These are phyloP conservation scores for Castanopsis chinensis DNA, from an alignment of 306 rosid genomes.

Conservation along the genomic window DNA sequence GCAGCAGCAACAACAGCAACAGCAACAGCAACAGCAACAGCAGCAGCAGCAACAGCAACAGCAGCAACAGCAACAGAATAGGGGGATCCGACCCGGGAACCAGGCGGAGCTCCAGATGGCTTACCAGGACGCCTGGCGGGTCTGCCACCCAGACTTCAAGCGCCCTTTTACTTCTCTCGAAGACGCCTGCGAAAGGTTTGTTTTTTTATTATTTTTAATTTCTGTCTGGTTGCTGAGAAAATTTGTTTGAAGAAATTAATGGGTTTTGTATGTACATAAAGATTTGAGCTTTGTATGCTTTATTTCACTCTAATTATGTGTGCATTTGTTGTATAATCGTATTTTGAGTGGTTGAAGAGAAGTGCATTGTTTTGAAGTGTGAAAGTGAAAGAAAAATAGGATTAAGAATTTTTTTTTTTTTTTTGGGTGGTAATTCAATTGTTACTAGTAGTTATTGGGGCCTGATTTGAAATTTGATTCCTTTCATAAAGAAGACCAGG, in stretches of 20 bases:
- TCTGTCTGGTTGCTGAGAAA: constrained; percentile 7
- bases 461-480: no score
- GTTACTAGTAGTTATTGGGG: no score
- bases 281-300: not conserved
- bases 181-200: constrained; percentile 90
- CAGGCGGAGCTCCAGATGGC: constrained; percentile 93
- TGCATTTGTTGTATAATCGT: not conserved
- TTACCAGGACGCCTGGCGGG: constrained; percentile 94
- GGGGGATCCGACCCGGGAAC: constrained; percentile 65
- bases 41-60: constrained; percentile 21
- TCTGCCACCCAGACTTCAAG: constrained; percentile 87
- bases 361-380: not conserved
- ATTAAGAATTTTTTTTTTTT: no score
- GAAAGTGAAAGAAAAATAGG: not conserved
- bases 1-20: constrained; percentile 22
- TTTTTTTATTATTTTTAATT: not conserved
- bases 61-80: constrained; percentile 48
- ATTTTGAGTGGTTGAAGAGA: not conserved
- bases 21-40: constrained; percentile 18
- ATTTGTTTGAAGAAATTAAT: not conserved
- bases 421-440: no score
- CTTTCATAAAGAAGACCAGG: no score
- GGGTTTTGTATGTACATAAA: not conserved
- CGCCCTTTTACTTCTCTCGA: constrained; percentile 88
- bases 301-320: not conserved